Evolutionary conservation across 2,329 filamentous ascomycete species (phyloP).

Genomic region (Penicillium sp.): DNA sequence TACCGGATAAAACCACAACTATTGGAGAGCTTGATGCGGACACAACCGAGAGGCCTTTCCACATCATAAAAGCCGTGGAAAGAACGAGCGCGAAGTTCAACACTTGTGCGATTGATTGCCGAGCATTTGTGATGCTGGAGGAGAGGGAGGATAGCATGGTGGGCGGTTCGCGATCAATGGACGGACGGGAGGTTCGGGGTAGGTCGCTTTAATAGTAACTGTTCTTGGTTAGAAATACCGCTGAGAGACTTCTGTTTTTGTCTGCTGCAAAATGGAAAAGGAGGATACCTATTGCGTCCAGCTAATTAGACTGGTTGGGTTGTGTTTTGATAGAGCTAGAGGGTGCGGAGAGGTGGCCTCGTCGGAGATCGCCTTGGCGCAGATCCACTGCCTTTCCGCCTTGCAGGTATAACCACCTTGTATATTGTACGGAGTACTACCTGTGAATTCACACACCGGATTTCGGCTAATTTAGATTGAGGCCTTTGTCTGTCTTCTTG

Average conservation of each 20-base stretch:
- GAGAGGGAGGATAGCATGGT: slow-evolving; percentile 66
- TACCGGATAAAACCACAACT: slow-evolving; percentile 62
- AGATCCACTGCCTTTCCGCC: slow-evolving; percentile 4
- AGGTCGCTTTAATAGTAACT: background rate
- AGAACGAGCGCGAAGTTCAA: slow-evolving; percentile 90
- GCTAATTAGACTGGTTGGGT: background rate
- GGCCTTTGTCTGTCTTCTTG: too few relatives aligned
- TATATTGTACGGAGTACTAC: background rate
- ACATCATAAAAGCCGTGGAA: slow-evolving; percentile 56
- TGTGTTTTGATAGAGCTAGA: slow-evolving; percentile 7
- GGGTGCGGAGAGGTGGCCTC: slow-evolving; percentile 21
- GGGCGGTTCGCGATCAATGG: slow-evolving; percentile 23
- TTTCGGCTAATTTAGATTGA: background rate
- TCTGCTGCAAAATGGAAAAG: background rate
- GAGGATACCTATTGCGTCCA: background rate
- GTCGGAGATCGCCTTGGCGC: slow-evolving; percentile 11
- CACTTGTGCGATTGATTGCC: slow-evolving; percentile 76
- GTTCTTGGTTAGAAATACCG: background rate
- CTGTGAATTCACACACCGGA: too few relatives aligned
- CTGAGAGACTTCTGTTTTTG: background rate
- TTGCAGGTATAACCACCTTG: background rate
- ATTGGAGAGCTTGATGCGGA: slow-evolving; percentile 71
- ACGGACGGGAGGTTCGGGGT: slow-evolving; percentile 2
- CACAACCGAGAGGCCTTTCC: slow-evolving; percentile 81
- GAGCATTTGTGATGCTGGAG: slow-evolving; percentile 60